phyloP scores from a whole-genome alignment of 148 eudicot genomes.

The Rhododendron ferrugineum region DNA sequence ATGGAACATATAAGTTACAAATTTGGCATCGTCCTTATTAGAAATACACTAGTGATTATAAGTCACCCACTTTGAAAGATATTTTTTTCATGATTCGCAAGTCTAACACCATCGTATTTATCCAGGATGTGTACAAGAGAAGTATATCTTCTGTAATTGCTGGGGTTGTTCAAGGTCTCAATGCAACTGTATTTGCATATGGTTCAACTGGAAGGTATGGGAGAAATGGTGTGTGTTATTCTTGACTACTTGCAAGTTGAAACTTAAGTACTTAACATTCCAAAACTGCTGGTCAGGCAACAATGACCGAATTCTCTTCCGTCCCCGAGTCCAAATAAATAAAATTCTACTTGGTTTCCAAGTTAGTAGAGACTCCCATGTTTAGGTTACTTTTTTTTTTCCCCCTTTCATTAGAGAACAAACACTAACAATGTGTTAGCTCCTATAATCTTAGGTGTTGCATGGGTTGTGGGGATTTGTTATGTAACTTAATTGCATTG shows the following conservation, averaged over 20 bases:
- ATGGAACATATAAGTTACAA: neutral
- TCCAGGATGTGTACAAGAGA: slow-evolving; percentile 72
- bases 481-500: neutral
- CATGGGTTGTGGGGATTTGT: neutral
- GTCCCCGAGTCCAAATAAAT: neutral
- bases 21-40: neutral
- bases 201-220: slow-evolving; percentile 85
- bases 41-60: neutral
- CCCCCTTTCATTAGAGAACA: neutral
- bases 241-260: neutral
- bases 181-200: slow-evolving; percentile 85
- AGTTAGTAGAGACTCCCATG: neutral
- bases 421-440: neutral
- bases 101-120: neutral
- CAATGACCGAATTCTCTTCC: neutral
- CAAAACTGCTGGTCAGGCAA: neutral
- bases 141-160: slow-evolving; percentile 57
- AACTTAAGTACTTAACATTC: neutral
- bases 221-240: neutral
- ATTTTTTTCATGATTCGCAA: neutral
- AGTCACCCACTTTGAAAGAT: neutral
- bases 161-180: slow-evolving; percentile 81
- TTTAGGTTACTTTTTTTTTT: neutral
- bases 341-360: neutral
- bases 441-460: neutral